Evolutionary conservation across 1,284 basidiomycete species (phyloP).

Genomic region (Boletus sp.): DNA sequence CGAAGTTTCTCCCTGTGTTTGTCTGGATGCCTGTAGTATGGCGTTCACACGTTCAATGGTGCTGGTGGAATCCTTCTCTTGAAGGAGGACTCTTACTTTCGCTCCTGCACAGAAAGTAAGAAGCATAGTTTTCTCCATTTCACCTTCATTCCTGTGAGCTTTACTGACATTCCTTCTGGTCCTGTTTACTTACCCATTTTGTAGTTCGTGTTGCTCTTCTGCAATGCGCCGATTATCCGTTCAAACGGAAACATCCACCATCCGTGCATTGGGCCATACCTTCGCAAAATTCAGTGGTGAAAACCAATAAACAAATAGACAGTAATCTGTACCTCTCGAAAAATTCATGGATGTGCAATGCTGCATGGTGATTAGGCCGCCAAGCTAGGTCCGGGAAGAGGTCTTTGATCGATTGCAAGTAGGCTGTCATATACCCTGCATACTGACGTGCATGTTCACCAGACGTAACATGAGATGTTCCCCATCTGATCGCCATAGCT

Average conservation of each 20-base stretch:
- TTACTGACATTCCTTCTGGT: too few relatives aligned
- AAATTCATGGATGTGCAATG: not conserved
- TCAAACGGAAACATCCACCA: constrained; percentile 15
- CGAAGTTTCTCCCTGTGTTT: too few relatives aligned
- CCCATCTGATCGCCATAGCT: constrained; percentile 18
- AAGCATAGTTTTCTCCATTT: not conserved
- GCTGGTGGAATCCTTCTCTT: too few relatives aligned
- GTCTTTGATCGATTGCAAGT: constrained; percentile 15
- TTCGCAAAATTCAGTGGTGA: too few relatives aligned
- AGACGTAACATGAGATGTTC: constrained; percentile 19
- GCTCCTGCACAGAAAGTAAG: too few relatives aligned
- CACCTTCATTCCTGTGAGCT: not conserved
- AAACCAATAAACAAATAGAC: too few relatives aligned
- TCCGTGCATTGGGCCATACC: constrained; percentile 2
- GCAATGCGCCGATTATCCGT: not conserved
- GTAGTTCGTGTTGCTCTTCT: constrained; percentile 6
- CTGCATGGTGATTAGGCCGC: constrained; percentile 7
- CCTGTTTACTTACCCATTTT: not conserved
- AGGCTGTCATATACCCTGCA: constrained; percentile 17
- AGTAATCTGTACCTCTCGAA: too few relatives aligned
- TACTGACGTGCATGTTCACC: constrained; percentile 14
- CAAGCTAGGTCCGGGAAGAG: constrained; percentile 13
- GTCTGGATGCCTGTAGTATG: too few relatives aligned
- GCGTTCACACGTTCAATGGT: too few relatives aligned
- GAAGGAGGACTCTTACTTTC: too few relatives aligned